Percentiles rank a stretch among this genome's conserved stretches.
Evolutionary conservation across 768 basidiomycete species (phyloP).

Genomic region (Lentinus brumalis): DNA sequence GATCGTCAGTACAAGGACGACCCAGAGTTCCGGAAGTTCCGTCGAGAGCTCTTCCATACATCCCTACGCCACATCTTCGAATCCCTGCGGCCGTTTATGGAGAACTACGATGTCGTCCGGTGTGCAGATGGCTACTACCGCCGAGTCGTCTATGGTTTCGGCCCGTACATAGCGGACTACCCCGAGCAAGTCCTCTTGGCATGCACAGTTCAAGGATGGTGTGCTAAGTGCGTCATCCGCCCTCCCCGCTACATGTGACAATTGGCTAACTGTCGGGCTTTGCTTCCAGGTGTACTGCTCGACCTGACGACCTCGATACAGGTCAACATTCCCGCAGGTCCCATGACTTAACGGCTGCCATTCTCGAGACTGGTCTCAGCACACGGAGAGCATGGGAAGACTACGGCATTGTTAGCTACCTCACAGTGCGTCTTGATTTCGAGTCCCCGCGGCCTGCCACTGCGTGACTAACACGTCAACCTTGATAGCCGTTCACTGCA

Average conservation of each 20-base stretch:
- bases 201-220: constrained; percentile 26
- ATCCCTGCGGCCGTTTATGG: constrained; percentile 18
- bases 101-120: constrained; percentile 8
- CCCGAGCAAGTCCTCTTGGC: constrained; percentile 32
- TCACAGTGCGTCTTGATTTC: constrained; percentile 27
- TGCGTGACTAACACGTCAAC: too few species aligned
- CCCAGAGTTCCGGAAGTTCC: constrained; percentile 13
- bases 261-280: too few species aligned
- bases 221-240: constrained; percentile 15
- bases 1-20: too few species aligned
- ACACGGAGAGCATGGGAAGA: constrained; percentile 25
- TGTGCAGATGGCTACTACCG: constrained; percentile 33
- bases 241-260: too few species aligned
- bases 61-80: constrained; percentile 9
- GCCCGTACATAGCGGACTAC: constrained; percentile 35
- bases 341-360: neutral
- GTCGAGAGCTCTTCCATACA: constrained; percentile 15
- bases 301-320: neutral
- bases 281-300: too few species aligned
- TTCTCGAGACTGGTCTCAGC: neutral
- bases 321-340: neutral
- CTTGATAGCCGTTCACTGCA: constrained; percentile 21
- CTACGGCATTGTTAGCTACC: constrained; percentile 28
- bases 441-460: too few species aligned
- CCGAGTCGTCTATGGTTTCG: constrained; percentile 29